phyloP scores from a whole-genome alignment of 805 yeast species.

The Wickerhamiella spandovensis region DNA sequence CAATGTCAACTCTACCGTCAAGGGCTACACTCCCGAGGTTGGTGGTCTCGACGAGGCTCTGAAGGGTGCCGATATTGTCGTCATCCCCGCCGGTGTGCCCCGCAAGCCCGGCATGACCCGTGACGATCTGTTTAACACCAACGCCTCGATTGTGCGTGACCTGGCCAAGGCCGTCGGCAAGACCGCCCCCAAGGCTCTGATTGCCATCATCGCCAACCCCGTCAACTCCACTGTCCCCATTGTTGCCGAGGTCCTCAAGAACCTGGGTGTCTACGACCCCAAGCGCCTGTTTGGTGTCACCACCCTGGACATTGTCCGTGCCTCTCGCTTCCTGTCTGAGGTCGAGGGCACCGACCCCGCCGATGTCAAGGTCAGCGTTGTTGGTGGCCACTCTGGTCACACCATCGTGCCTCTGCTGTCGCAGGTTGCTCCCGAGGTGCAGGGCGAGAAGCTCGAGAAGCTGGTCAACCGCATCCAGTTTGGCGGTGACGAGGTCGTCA shows the following conservation, averaged over 20 bases:
- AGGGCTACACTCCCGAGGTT: slow-evolving; percentile 43
- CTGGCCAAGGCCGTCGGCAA: slow-evolving; percentile 65
- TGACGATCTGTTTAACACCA: slow-evolving; percentile 74
- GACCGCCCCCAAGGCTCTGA: slow-evolving; percentile 58
- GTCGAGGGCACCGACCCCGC: slow-evolving; percentile 35
- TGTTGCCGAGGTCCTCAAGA: slow-evolving; percentile 65
- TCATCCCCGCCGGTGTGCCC: slow-evolving; percentile 87
- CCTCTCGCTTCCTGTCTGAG: slow-evolving; percentile 65
- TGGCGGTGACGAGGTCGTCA: slow-evolving; percentile 94
- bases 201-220: slow-evolving; percentile 81
- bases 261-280: slow-evolving; percentile 56
- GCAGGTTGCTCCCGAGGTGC: slow-evolving; percentile 23
- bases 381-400: slow-evolving; percentile 94
- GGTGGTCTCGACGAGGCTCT: slow-evolving; percentile 58
- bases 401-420: slow-evolving; percentile 82
- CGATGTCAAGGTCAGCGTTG: slow-evolving; percentile 48
- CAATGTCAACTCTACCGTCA: slow-evolving; percentile 48
- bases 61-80: slow-evolving; percentile 68
- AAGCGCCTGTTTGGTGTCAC: slow-evolving; percentile 76
- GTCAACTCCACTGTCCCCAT: slow-evolving; percentile 89
- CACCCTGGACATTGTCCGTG: slow-evolving; percentile 74
- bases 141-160: slow-evolving; percentile 65
- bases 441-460: slow-evolving; percentile 27
- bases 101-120: slow-evolving; percentile 93
- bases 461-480: slow-evolving; percentile 84